A percentile compares a stretch with the other conserved stretches of the same genome.
phyloP scores from a whole-genome alignment of 768 basidiomycete species.

The Leccinum subgranulosum region DNA sequence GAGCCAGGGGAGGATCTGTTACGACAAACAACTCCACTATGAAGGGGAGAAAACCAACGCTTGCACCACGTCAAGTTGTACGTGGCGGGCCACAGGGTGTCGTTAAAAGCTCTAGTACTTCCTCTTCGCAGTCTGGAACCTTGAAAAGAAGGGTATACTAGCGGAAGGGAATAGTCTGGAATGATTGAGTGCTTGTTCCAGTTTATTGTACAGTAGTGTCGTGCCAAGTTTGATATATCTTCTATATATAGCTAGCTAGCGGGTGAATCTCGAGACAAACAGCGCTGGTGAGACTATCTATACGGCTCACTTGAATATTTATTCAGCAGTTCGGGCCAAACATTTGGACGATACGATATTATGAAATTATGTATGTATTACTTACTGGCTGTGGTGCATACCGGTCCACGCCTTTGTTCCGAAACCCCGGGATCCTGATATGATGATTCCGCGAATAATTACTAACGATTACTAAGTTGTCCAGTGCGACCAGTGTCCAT shows the following conservation, averaged over 20 bases:
- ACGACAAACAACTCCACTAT: conserved; percentile 9
- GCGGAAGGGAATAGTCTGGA: background rate
- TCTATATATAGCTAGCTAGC: background rate
- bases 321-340: background rate
- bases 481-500: background rate
- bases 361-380: background rate
- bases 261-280: background rate
- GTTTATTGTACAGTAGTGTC: conserved; percentile 25
- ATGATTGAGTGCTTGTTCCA: background rate
- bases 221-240: conserved; percentile 8
- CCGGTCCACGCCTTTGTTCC: background rate
- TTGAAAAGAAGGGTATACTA: conserved; percentile 18
- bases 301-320: background rate
- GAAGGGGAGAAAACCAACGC: conserved; percentile 11
- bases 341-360: background rate
- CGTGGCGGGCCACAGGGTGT: conserved; percentile 11
- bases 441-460: background rate
- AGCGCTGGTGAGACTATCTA: background rate
- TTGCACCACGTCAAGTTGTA: conserved; percentile 7
- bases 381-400: background rate
- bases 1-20: conserved; percentile 10
- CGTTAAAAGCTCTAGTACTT: conserved; percentile 22
- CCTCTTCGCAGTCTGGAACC: conserved; percentile 27
- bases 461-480: background rate
- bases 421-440: background rate